These are phyloP conservation scores for Tarenaya hassleriana DNA, from an alignment of 345 rosid species.

Conservation along the genomic window DNA sequence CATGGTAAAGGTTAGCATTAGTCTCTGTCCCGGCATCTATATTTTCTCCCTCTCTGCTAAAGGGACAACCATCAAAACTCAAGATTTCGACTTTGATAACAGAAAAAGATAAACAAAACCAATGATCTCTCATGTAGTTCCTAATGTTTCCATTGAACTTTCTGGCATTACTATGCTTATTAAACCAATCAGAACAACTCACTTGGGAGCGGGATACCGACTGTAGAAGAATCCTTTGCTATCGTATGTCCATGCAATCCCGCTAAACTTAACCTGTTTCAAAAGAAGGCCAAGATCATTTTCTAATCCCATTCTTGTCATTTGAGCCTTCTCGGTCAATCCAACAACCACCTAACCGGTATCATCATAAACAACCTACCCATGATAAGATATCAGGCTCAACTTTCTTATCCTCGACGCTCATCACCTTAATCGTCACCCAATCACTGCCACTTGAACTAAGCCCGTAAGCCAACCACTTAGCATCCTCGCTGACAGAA, in stretches of 20 bases:
- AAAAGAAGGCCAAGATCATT: constrained; percentile 6
- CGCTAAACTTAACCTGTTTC: constrained; percentile 65
- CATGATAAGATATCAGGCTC: constrained; percentile 70
- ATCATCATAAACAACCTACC: constrained; percentile 39
- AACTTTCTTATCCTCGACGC: constrained; percentile 48
- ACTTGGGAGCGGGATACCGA: constrained; percentile 84
- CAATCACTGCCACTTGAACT: constrained; percentile 94
- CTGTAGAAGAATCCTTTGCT: constrained; percentile 81
- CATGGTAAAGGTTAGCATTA: constrained; percentile 68
- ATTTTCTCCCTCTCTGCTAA: constrained; percentile 61
- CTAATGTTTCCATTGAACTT: not conserved
- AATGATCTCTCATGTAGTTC: not conserved
- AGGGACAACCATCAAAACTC: constrained; percentile 5
- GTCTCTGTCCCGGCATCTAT: constrained; percentile 96
- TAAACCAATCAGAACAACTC: too few relatives aligned
- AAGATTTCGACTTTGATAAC: too few relatives aligned
- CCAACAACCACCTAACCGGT: too few relatives aligned
- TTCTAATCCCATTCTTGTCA: not conserved
- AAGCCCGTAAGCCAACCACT: constrained; percentile 71
- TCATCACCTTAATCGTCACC: constrained; percentile 75
- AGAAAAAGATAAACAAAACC: not conserved
- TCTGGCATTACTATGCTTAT: constrained; percentile 2
- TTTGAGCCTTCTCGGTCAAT: not conserved
- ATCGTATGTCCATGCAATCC: constrained; percentile 88
- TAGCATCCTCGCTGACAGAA: constrained; percentile 66